A percentile compares a stretch with the other conserved stretches of the same genome.
These are phyloP conservation scores for Termitomyces sp. DNA, from an alignment of 768 basidiomycete genomes.

Conservation along the genomic window DNA sequence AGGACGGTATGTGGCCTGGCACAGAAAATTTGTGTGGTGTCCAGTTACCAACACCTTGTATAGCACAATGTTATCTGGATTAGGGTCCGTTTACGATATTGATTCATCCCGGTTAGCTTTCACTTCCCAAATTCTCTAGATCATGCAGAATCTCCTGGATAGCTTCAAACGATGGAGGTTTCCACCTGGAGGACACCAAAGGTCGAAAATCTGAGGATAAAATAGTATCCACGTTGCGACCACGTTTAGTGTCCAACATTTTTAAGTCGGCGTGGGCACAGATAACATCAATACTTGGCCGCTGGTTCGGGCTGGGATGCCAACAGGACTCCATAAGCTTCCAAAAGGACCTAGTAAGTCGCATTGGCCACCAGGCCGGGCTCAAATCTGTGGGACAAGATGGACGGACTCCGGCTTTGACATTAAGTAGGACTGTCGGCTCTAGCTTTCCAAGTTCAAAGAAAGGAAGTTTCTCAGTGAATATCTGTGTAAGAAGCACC, in stretches of 20 bases:
- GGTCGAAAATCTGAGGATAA: not conserved
- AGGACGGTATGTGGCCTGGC: too few species aligned
- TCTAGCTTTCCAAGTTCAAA: constrained; percentile 13
- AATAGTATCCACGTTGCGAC: not conserved
- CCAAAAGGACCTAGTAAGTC: not conserved
- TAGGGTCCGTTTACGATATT: not conserved
- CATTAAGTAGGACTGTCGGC: constrained; percentile 14
- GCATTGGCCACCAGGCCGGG: not conserved
- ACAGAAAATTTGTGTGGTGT: too few species aligned
- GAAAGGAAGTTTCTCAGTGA: constrained; percentile 19
- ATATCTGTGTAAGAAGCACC: constrained; percentile 6
- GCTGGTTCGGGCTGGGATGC: not conserved
- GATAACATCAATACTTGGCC: not conserved
- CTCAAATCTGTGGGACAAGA: constrained; percentile 3
- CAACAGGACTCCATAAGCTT: not conserved
- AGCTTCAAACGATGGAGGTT: not conserved
- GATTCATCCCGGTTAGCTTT: not conserved
- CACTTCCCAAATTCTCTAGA: not conserved
- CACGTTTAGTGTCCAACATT: not conserved
- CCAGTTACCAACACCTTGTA: not conserved
- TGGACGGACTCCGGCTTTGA: constrained; percentile 13
- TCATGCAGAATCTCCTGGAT: not conserved
- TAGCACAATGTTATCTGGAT: not conserved
- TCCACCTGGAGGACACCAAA: not conserved
- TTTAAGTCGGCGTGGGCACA: not conserved